Percentiles rank a stretch among this genome's conserved stretches.
Conservation (phyloP, 805 yeast genomes). For the Sugiyamaella americana region DNA sequence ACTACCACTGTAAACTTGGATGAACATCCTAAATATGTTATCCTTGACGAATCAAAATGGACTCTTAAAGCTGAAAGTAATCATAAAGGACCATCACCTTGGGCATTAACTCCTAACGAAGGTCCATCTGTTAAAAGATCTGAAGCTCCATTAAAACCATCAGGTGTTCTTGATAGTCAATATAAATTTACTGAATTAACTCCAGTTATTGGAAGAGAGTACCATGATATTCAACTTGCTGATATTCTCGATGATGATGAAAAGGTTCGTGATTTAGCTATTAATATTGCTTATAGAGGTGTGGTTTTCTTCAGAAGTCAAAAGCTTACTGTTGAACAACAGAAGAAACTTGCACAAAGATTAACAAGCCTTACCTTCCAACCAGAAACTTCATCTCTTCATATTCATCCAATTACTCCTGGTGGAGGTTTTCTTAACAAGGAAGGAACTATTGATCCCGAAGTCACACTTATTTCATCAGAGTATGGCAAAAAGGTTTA, state of each 20-base stretch:
- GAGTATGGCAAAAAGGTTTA: slow-evolving; percentile 19
- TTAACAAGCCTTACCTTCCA: slow-evolving; percentile 26
- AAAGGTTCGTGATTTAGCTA: slow-evolving; percentile 39
- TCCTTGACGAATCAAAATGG: slow-evolving; percentile 1
- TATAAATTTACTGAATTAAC: slow-evolving; percentile 27
- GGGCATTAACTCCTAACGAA: slow-evolving; percentile 15
- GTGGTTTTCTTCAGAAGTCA: slow-evolving; percentile 48
- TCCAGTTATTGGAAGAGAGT: slow-evolving; percentile 16
- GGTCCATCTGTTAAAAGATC: slow-evolving; percentile 15
- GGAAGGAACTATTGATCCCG: slow-evolving; percentile 28
- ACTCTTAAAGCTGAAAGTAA: not conserved
- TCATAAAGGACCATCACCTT: slow-evolving; percentile 26
- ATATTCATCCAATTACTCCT: slow-evolving; percentile 30
- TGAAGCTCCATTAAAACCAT: slow-evolving; percentile 1
- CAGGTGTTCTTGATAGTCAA: slow-evolving; percentile 22
- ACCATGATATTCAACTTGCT: slow-evolving; percentile 20
- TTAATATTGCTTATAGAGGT: slow-evolving; percentile 42
- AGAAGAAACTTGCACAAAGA: slow-evolving; percentile 23
- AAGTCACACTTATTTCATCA: slow-evolving; percentile 25
- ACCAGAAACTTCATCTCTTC: slow-evolving; percentile 27
- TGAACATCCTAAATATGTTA: slow-evolving; percentile 1
- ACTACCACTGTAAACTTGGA: not conserved
- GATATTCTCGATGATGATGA: slow-evolving; percentile 29
- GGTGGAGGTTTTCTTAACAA: slow-evolving; percentile 24
- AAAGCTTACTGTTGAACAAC: slow-evolving; percentile 26